phyloP scores from a whole-genome alignment of 257 asterid species.

The Nicotiana obtusifolia region DNA sequence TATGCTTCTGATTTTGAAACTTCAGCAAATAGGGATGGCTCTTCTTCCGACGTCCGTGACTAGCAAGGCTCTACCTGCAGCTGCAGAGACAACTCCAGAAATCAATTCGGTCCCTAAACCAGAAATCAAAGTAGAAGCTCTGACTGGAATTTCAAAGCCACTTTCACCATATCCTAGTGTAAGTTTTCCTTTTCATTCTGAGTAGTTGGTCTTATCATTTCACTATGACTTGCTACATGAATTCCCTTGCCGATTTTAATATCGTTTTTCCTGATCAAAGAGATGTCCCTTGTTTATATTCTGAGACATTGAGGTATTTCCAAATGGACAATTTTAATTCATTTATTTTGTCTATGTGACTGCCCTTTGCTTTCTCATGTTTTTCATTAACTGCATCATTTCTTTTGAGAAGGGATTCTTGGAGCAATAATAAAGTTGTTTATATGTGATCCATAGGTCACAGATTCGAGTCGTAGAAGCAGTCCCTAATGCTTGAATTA shows the following conservation, averaged over 20 bases:
- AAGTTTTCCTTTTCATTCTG: conserved; percentile 18
- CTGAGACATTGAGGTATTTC: neutral
- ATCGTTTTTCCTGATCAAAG: neutral
- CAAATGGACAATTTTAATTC: neutral
- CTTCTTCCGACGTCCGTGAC: conserved; percentile 51
- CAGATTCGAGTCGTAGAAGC: too few relatives aligned
- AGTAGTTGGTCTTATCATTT: neutral
- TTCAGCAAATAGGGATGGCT: conserved; percentile 84
- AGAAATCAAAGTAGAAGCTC: conserved; percentile 39
- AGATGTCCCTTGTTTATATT: neutral
- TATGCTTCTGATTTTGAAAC: neutral
- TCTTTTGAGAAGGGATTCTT: neutral
- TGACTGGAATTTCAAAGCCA: conserved; percentile 39
- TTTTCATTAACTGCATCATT: neutral
- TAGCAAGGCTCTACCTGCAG: conserved; percentile 63
- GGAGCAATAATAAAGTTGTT: too few relatives aligned
- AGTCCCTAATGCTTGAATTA: too few relatives aligned
- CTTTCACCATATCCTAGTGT: conserved; percentile 91
- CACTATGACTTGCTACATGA: neutral
- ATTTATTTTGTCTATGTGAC: neutral
- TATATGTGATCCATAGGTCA: too few relatives aligned
- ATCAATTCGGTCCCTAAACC: conserved; percentile 54
- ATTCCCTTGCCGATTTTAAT: neutral
- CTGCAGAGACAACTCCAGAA: conserved; percentile 45
- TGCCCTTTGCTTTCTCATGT: neutral